A percentile compares a stretch with the other conserved stretches of the same genome.
Conservation (phyloP, 768 basidiomycete species). For the Butyriboletus loyo region DNA sequence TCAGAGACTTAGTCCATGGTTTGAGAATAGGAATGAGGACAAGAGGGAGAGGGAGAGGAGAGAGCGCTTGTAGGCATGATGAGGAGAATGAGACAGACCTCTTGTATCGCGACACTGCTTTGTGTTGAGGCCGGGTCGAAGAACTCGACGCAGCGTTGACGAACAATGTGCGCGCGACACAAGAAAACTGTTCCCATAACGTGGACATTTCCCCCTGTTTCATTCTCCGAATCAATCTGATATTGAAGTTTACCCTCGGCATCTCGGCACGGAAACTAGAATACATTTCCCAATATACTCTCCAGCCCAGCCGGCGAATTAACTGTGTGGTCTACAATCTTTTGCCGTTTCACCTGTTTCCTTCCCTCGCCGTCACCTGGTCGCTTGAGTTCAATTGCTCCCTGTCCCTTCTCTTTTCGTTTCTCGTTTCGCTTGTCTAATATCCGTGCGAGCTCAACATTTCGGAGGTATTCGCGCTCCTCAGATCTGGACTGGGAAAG, state of each 20-base stretch:
- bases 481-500: slow-evolving; percentile 84
- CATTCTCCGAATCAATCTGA: slow-evolving; percentile 26
- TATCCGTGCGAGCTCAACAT: slow-evolving; percentile 89
- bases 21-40: slow-evolving; percentile 44
- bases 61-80: slow-evolving; percentile 76
- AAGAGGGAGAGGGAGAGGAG: slow-evolving; percentile 60
- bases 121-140: slow-evolving; percentile 33
- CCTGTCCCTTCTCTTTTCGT: slow-evolving; percentile 57
- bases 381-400: slow-evolving; percentile 33
- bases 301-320: slow-evolving; percentile 30
- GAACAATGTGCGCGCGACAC: slow-evolving; percentile 64
- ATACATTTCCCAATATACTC: slow-evolving; percentile 49
- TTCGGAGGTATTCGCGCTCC: slow-evolving; percentile 89
- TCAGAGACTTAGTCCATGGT: slow-evolving; percentile 44
- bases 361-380: slow-evolving; percentile 3
- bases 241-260: slow-evolving; percentile 9
- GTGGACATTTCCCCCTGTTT: slow-evolving; percentile 16
- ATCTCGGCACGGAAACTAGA: slow-evolving; percentile 33
- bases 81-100: slow-evolving; percentile 80
- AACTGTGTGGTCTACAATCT: not conserved
- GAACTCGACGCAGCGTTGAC: slow-evolving; percentile 37
- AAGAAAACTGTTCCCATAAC: slow-evolving; percentile 20
- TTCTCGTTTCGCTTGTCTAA: slow-evolving; percentile 76
- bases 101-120: slow-evolving; percentile 55
- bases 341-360: slow-evolving; percentile 17